Percentiles rank a stretch among this genome's conserved stretches.
Evolutionary conservation across 331 rosid species (phyloP).

Genomic region (Pyracantha coccinea): DNA sequence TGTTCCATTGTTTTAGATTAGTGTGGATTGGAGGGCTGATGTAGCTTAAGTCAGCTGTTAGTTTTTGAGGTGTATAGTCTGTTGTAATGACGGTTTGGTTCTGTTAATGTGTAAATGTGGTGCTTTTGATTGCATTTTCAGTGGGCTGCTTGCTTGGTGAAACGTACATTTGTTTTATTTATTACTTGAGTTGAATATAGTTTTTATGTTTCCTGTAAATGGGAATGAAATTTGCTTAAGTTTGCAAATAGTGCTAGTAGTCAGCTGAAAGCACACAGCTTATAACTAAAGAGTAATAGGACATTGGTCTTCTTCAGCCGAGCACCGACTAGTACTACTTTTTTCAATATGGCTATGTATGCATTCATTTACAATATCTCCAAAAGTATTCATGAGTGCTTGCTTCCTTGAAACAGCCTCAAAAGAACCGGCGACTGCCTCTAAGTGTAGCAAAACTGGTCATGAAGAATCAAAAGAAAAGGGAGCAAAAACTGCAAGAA

Average conservation of each 20-base stretch:
- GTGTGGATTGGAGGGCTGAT: not conserved
- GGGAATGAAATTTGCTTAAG: not conserved
- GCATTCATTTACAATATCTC: not conserved
- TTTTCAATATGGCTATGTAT: not conserved
- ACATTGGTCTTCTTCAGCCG: not conserved
- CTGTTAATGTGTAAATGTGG: not conserved
- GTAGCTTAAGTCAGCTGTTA: not conserved
- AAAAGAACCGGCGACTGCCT: conserved; percentile 65
- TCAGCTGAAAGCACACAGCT: not conserved
- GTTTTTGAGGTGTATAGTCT: not conserved
- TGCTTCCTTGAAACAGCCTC: conserved; percentile 34
- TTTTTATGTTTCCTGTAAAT: not conserved
- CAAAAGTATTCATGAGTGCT: not conserved
- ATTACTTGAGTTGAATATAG: not conserved
- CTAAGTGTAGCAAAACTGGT: conserved; percentile 71
- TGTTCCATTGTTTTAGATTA: too few species aligned
- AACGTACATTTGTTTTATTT: not conserved
- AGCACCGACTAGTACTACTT: not conserved
- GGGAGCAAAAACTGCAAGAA: conserved; percentile 66
- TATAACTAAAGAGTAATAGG: not conserved
- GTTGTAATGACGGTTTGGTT: not conserved
- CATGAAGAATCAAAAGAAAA: conserved; percentile 78
- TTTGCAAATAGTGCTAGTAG: not conserved
- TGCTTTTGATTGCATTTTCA: not conserved
- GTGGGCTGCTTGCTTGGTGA: not conserved